These are phyloP conservation scores for Sporisorium graminicola DNA, from an alignment of 1,284 basidiomycete genomes.

Conservation along the genomic window DNA sequence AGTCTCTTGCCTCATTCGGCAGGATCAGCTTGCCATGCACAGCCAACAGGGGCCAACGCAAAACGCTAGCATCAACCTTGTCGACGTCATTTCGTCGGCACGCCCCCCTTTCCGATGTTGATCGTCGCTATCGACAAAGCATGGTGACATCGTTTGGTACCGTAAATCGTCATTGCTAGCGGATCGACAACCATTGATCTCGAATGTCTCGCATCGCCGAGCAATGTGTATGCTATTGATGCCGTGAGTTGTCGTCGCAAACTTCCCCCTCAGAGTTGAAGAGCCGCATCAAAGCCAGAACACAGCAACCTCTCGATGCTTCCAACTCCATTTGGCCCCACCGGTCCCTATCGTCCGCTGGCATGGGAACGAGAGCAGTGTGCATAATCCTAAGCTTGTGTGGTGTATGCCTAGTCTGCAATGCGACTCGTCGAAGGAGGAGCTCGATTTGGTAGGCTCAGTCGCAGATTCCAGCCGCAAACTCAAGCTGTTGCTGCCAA, in stretches of 20 bases:
- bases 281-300: not conserved
- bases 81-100: not conserved
- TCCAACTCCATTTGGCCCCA: not conserved
- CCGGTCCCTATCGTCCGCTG: not conserved
- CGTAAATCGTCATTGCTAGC: not conserved
- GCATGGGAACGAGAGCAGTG: not conserved
- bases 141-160: constrained; percentile 1
- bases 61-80: no score
- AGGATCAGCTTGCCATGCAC: not conserved
- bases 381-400: not conserved
- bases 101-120: no score
- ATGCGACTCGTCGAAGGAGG: not conserved
- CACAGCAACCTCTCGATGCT: not conserved
- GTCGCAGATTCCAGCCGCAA: not conserved
- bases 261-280: no score
- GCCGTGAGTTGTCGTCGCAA: no score
- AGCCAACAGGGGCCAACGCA: no score
- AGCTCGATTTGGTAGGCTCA: not conserved
- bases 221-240: no score
- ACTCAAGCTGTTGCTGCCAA: not conserved
- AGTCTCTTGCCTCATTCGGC: not conserved
- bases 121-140: no score
- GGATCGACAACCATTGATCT: not conserved
- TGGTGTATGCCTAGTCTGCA: not conserved
- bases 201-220: no score